phyloP scores from a whole-genome alignment of 345 rosid species.

The Gossypium australe region DNA sequence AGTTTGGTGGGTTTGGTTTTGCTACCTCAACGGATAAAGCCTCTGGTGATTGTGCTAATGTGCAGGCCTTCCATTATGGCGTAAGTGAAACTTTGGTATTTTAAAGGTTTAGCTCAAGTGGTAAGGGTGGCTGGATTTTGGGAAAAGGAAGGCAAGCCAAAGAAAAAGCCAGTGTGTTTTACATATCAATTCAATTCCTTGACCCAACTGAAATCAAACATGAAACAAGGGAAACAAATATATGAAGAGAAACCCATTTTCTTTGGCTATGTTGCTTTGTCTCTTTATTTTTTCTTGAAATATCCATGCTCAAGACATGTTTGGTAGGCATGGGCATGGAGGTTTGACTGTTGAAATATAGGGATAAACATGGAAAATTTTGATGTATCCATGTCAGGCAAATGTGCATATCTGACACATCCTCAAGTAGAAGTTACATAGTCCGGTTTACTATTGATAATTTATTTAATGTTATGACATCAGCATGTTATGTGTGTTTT shows the following conservation, averaged over 20 bases:
- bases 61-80: constrained; percentile 75
- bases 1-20: constrained; percentile 95
- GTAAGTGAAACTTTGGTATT: constrained; percentile 41
- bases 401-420: not conserved
- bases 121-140: not conserved
- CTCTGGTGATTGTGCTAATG: constrained; percentile 45
- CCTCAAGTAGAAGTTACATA: not conserved
- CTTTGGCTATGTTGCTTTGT: not conserved
- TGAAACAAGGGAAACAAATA: not conserved
- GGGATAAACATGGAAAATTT: not conserved
- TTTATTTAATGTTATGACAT: not conserved
- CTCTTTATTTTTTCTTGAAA: not conserved
- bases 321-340: not conserved
- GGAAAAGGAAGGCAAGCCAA: not conserved
- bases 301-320: not conserved
- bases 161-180: not conserved
- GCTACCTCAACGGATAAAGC: constrained; percentile 63
- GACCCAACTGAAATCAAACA: not conserved
- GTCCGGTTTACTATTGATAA: constrained; percentile 1
- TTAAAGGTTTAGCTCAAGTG: not conserved
- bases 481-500: not conserved
- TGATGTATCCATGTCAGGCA: not conserved
- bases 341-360: not conserved
- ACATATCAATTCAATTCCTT: not conserved
- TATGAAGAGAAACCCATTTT: not conserved